A percentile compares a stretch with the other conserved stretches of the same genome.
Conservation (phyloP, 1,284 basidiomycete species). For the Pseudozyma hubeiensis region DNA sequence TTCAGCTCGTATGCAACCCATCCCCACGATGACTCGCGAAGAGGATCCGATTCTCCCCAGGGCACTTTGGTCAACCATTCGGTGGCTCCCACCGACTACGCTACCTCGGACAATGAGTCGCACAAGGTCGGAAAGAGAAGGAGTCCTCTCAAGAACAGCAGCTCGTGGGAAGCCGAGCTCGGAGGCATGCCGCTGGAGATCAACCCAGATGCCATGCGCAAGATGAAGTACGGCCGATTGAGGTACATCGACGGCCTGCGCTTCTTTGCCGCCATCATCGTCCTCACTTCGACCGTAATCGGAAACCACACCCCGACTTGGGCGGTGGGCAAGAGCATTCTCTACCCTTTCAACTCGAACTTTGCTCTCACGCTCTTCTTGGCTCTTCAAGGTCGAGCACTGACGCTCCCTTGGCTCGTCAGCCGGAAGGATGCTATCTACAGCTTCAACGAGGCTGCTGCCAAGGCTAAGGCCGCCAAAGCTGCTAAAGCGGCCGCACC, state of each 20-base stretch:
- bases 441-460: slow-evolving; percentile 33
- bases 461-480: slow-evolving; percentile 34
- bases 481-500: slow-evolving; percentile 26
- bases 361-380: slow-evolving; percentile 50
- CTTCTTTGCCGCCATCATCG: slow-evolving; percentile 36
- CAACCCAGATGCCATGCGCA: slow-evolving; percentile 12
- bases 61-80: slow-evolving; percentile 33
- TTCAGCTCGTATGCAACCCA: slow-evolving; percentile 26
- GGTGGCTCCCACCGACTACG: slow-evolving; percentile 33
- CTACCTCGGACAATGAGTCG: slow-evolving; percentile 22
- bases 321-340: slow-evolving; percentile 38
- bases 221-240: slow-evolving; percentile 48
- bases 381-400: slow-evolving; percentile 37
- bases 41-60: slow-evolving; percentile 18
- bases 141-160: slow-evolving; percentile 32
- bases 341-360: slow-evolving; percentile 46
- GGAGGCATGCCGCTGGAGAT: slow-evolving; percentile 4
- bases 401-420: slow-evolving; percentile 42
- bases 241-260: slow-evolving; percentile 46
- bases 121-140: slow-evolving; percentile 29
- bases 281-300: slow-evolving; percentile 39
- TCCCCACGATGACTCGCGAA: slow-evolving; percentile 16
- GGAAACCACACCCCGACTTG: slow-evolving; percentile 13
- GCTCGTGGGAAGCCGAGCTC: slow-evolving; percentile 34
- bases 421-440: slow-evolving; percentile 28